A percentile compares a stretch with the other conserved stretches of the same genome.
phyloP scores from a whole-genome alignment of 768 basidiomycete species.

The Agrocybe pediades region DNA sequence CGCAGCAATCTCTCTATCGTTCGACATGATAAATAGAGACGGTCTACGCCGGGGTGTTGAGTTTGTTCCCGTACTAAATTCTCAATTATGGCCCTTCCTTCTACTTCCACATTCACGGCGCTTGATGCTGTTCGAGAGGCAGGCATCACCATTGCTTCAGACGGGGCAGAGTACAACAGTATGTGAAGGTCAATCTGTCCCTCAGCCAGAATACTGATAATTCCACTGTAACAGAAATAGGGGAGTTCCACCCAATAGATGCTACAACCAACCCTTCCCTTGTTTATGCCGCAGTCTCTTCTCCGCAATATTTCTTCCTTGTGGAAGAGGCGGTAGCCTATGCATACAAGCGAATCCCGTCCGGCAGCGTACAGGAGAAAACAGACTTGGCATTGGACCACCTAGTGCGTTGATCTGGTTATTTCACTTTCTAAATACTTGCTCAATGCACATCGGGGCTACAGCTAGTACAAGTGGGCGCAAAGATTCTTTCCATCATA shows the following conservation, averaged over 20 bases:
- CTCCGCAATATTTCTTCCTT: conserved; percentile 33
- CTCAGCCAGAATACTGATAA: not conserved
- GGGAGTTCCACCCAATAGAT: conserved; percentile 30
- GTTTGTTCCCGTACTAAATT: not conserved
- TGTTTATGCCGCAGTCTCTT: conserved; percentile 31
- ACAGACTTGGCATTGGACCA: conserved; percentile 30
- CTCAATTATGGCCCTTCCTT: not conserved
- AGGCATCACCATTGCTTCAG: conserved; percentile 33
- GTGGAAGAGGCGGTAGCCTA: conserved; percentile 30
- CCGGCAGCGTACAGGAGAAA: conserved; percentile 18
- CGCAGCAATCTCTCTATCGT: not conserved
- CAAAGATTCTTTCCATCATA: conserved; percentile 31
- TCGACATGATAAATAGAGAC: not conserved
- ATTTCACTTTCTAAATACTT: not conserved
- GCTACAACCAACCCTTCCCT: conserved; percentile 40
- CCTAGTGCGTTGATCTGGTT: conserved; percentile 21
- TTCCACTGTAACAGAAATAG: conserved; percentile 24
- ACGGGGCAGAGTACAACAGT: conserved; percentile 36
- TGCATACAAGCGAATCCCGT: conserved; percentile 13
- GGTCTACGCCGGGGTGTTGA: not conserved
- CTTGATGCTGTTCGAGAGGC: conserved; percentile 28
- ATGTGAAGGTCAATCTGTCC: conserved; percentile 3
- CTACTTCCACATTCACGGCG: conserved; percentile 13
- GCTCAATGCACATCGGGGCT: not conserved
- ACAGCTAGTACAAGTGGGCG: conserved; percentile 35